These are phyloP conservation scores for Styphnolobium japonicum DNA, from an alignment of 306 rosid species.

Conservation along the genomic window DNA sequence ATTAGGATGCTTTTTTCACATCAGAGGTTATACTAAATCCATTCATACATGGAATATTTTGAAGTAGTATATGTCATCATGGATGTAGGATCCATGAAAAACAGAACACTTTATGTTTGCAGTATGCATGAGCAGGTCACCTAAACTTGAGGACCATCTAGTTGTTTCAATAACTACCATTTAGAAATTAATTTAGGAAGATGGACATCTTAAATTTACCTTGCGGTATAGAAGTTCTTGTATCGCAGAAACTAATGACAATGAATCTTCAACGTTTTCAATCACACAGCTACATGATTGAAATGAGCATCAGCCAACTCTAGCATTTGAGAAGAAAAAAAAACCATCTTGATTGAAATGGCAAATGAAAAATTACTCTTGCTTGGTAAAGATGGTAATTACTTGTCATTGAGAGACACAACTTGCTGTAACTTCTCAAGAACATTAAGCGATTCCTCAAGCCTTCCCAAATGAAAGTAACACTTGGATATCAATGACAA, in stretches of 20 bases:
- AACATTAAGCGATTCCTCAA: constrained; percentile 54
- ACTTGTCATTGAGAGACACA: constrained; percentile 39
- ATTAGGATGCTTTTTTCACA: not conserved
- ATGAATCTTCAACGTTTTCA: constrained; percentile 34
- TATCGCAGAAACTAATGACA: constrained; percentile 41
- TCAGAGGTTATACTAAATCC: not conserved
- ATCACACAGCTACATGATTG: constrained; percentile 30
- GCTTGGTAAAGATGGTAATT: constrained; percentile 9
- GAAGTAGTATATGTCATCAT: not conserved
- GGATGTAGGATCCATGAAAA: not conserved
- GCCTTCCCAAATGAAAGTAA: constrained; percentile 59
- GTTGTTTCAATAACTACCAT: not conserved
- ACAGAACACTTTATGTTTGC: not conserved
- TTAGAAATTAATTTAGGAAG: not conserved
- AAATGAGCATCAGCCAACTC: constrained; percentile 24
- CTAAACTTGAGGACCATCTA: not conserved
- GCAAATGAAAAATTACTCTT: not conserved
- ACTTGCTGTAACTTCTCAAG: constrained; percentile 53
- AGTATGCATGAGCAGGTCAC: not conserved
- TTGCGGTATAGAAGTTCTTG: constrained; percentile 42
- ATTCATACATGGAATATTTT: no score
- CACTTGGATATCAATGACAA: constrained; percentile 60
- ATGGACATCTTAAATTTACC: constrained; percentile 33
- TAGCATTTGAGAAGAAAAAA: not conserved
- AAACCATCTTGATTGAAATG: not conserved